These are phyloP conservation scores for Pseudopithomyces chartarum DNA, from an alignment of 2,329 filamentous ascomycete species.

Conservation along the genomic window DNA sequence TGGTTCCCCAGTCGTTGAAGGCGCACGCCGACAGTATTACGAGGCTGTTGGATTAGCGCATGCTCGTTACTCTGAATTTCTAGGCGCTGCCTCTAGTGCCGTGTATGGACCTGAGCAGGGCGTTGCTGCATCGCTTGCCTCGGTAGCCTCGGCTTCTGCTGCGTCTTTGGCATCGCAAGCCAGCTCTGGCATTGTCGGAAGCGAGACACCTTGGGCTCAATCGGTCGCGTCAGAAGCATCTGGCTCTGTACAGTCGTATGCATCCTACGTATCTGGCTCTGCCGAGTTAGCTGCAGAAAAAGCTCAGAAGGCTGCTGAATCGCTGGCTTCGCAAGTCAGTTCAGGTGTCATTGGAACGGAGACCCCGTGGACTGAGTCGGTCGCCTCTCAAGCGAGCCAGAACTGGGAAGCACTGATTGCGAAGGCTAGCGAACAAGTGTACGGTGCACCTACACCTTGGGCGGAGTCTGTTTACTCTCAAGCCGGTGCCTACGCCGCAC, in stretches of 20 bases:
- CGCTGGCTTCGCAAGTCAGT: conserved; percentile 52
- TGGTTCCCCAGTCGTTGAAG: conserved; percentile 55
- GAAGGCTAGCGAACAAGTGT: conserved; percentile 71
- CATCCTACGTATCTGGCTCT: conserved; percentile 40
- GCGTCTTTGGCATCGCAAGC: conserved; percentile 49
- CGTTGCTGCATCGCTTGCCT: conserved; percentile 39
- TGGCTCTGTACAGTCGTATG: conserved; percentile 43
- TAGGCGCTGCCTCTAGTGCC: conserved; percentile 72
- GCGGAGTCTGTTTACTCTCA: conserved; percentile 54
- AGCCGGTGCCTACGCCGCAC: conserved; percentile 64
- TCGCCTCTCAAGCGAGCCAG: conserved; percentile 61
- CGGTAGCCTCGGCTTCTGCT: conserved; percentile 46
- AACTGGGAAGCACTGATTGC: conserved; percentile 69
- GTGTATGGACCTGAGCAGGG: conserved; percentile 58
- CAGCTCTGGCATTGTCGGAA: conserved; percentile 48
- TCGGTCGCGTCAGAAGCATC: conserved; percentile 49
- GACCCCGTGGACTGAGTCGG: conserved; percentile 58
- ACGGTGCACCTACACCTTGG: conserved; percentile 65
- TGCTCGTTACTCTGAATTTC: conserved; percentile 76
- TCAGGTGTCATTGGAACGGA: conserved; percentile 53
- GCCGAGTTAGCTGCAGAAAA: conserved; percentile 50
- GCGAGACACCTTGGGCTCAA: conserved; percentile 55
- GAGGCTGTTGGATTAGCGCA: conserved; percentile 79
- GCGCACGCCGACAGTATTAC: conserved; percentile 72
- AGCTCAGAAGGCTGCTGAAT: conserved; percentile 54